phyloP scores from a whole-genome alignment of 108 stramenopile species.

The Mediolabrus comicus region DNA sequence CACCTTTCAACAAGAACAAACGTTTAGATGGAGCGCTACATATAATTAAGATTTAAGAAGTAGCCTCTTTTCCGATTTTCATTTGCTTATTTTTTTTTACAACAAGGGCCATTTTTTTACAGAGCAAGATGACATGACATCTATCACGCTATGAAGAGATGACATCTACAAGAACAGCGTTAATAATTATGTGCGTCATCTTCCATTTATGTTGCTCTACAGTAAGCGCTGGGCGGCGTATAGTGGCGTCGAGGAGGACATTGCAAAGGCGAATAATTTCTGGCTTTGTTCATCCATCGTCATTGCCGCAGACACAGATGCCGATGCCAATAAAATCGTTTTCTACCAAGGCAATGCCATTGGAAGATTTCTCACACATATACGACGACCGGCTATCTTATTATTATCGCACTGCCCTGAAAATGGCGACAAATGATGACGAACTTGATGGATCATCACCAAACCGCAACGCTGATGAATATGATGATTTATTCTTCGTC shows the following conservation, averaged over 20 bases:
- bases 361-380: not conserved
- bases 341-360: not conserved
- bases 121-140: too few relatives aligned
- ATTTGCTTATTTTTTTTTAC: too few relatives aligned
- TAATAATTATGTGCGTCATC: not conserved
- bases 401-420: not conserved
- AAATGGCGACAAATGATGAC: too few relatives aligned
- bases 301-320: not conserved
- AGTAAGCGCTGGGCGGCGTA: not conserved
- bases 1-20: too few relatives aligned
- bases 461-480: slow-evolving; percentile 10
- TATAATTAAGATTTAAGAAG: too few relatives aligned
- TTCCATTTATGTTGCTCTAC: not conserved
- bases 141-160: not conserved
- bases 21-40: too few relatives aligned
- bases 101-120: too few relatives aligned
- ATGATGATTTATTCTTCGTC: slow-evolving; percentile 5
- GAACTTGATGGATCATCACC: too few relatives aligned
- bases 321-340: slow-evolving; percentile 1
- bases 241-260: not conserved
- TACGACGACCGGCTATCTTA: not conserved
- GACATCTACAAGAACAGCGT: not conserved
- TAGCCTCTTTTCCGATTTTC: too few relatives aligned
- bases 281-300: not conserved
- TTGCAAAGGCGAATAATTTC: not conserved